Percentiles rank a stretch among this genome's conserved stretches.
Conservation (phyloP, 2,329 filamentous ascomycete genomes). For the Pseudocercospora ulei region DNA sequence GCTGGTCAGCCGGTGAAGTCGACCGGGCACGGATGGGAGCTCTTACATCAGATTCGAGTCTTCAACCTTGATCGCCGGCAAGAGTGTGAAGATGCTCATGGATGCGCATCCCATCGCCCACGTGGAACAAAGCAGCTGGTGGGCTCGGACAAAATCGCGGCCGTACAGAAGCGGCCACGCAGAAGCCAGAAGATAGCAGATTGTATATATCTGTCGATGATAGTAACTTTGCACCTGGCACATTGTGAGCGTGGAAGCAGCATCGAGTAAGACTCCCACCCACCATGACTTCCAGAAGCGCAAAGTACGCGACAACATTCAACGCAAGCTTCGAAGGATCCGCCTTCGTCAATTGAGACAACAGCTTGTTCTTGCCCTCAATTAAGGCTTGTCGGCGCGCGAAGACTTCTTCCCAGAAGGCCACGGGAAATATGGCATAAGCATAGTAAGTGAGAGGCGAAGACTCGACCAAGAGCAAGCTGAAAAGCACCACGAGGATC, state of each 20-base stretch:
- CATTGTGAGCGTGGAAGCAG: conserved; percentile 8
- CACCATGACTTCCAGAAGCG: conserved; percentile 64
- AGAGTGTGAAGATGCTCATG: conserved; percentile 84
- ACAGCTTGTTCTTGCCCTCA: conserved; percentile 57
- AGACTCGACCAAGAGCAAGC: conserved; percentile 66
- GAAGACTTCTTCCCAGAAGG: conserved; percentile 95
- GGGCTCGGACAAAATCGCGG: conserved; percentile 56
- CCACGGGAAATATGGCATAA: conserved; percentile 82
- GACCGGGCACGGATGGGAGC: not conserved
- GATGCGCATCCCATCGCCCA: conserved; percentile 69
- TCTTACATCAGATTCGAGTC: conserved; percentile 62
- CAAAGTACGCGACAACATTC: conserved; percentile 59
- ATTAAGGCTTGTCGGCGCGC: conserved; percentile 61
- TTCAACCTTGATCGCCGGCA: conserved; percentile 80
- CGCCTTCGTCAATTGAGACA: conserved; percentile 55
- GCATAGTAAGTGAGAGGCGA: conserved; percentile 79
- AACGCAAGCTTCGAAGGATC: conserved; percentile 52
- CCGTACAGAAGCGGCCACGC: conserved; percentile 74
- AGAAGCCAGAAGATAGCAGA: conserved; percentile 63
- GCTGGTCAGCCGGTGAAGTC: conserved; percentile 3
- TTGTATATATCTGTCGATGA: conserved; percentile 73
- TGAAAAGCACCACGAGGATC: conserved; percentile 62
- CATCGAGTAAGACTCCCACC: conserved; percentile 18
- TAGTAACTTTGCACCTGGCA: conserved; percentile 80
- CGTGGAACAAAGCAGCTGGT: conserved; percentile 53